Evolutionary conservation across 2,329 filamentous ascomycete species (phyloP).

Genomic region (Fusarium nisikadoi): DNA sequence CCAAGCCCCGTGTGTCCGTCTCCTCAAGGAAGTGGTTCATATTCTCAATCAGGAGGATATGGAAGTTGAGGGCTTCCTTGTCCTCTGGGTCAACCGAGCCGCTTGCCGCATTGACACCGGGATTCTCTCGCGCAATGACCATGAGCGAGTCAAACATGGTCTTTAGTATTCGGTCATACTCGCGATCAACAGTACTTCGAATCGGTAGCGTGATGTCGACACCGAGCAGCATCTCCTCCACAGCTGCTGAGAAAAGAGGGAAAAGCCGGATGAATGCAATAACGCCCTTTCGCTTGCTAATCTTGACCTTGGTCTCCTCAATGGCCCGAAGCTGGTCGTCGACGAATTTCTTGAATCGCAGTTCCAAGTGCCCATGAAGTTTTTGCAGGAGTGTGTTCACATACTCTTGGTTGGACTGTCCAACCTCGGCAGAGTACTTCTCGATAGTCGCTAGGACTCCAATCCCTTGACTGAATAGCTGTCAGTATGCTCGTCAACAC

Average conservation of each 20-base stretch:
- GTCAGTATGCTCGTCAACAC: slow-evolving; percentile 20
- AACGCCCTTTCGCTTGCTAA: slow-evolving; percentile 97
- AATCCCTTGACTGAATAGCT: slow-evolving; percentile 79
- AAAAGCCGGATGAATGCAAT: slow-evolving; percentile 96
- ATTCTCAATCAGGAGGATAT: slow-evolving; percentile 97
- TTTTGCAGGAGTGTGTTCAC: slow-evolving; percentile 83
- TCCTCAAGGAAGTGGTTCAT: slow-evolving; percentile 98
- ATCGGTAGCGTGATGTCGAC: slow-evolving; percentile 69
- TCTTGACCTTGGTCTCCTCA: slow-evolving; percentile 98
- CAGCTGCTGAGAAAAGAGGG: slow-evolving; percentile 81
- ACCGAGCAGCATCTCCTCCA: slow-evolving; percentile 83
- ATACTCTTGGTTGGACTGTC: slow-evolving; percentile 94
- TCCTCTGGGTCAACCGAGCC: slow-evolving; percentile 75
- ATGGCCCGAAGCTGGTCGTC: slow-evolving; percentile 96
- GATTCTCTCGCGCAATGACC: slow-evolving; percentile 84
- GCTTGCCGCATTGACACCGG: slow-evolving; percentile 56
- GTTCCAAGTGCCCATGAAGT: slow-evolving; percentile 77
- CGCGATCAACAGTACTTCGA: slow-evolving; percentile 82
- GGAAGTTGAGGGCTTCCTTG: slow-evolving; percentile 96
- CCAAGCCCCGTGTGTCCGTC: slow-evolving; percentile 78
- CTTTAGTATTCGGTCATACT: slow-evolving; percentile 89
- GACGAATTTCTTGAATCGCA: slow-evolving; percentile 86
- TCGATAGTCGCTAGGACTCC: slow-evolving; percentile 86
- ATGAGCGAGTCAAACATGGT: slow-evolving; percentile 98
- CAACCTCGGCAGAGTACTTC: slow-evolving; percentile 79